A percentile compares a stretch with the other conserved stretches of the same genome.
These are phyloP conservation scores for Chernovozyma aurita DNA, from an alignment of 1,139 yeast genomes.

Conservation along the genomic window DNA sequence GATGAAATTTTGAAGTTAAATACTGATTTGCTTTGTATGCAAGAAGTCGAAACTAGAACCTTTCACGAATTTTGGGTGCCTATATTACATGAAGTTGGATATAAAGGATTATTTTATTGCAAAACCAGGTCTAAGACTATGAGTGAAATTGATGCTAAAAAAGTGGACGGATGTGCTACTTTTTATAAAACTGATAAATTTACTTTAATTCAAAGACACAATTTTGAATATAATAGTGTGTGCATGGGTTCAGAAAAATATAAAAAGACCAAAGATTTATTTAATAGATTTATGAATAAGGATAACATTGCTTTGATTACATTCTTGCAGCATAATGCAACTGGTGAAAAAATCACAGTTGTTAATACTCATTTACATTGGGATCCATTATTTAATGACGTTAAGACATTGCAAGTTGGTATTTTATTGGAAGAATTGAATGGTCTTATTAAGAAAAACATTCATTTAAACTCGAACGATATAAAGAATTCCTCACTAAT, in stretches of 20 bases:
- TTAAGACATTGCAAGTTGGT: conserved; percentile 92
- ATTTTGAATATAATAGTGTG: conserved; percentile 81
- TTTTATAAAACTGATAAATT: conserved; percentile 73
- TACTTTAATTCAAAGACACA: conserved; percentile 63
- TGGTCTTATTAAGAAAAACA: conserved; percentile 47
- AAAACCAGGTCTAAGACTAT: conserved; percentile 92
- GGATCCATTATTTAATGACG: conserved; percentile 97
- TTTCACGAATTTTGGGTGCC: conserved; percentile 87
- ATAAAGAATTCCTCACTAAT: conserved; percentile 67
- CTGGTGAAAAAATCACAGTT: conserved; percentile 69
- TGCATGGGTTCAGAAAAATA: conserved; percentile 87
- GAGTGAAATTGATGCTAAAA: conserved; percentile 76
- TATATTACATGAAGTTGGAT: conserved; percentile 66
- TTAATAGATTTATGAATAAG: conserved; percentile 93
- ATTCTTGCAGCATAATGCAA: conserved; percentile 67
- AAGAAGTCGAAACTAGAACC: conserved; percentile 89
- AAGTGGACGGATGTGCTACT: conserved; percentile 97
- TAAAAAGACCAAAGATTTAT: conserved; percentile 89
- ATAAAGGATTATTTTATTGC: conserved; percentile 75
- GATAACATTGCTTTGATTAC: conserved; percentile 86
- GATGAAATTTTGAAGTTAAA: conserved; percentile 63
- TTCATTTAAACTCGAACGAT: conserved; percentile 48
- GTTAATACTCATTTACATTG: conserved; percentile 96
- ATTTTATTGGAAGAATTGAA: conserved; percentile 86
- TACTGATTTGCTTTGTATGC: conserved; percentile 83